Evolutionary conservation across 106 monocot species (phyloP).

Genomic region (Dioscorea dumetorum): DNA sequence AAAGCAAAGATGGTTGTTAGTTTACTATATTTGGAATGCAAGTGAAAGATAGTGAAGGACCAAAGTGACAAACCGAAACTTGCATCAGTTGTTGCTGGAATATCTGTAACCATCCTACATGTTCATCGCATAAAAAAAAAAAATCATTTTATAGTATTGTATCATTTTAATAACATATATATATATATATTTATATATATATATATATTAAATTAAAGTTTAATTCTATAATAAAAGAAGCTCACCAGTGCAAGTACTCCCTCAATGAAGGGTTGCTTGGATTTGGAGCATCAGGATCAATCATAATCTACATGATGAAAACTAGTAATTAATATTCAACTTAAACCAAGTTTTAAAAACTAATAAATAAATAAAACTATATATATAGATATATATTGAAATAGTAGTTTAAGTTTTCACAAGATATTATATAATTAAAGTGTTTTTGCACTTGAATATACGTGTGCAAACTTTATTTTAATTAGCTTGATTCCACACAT

Average conservation of each 20-base stretch:
- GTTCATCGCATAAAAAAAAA: background rate
- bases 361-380: no score
- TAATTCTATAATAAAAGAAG: no score
- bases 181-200: no score
- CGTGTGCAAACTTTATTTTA: no score
- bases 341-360: background rate
- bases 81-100: slow-evolving; percentile 4
- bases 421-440: no score
- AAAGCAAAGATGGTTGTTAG: background rate
- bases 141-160: no score
- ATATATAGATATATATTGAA: background rate
- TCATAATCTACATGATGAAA: background rate
- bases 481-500: no score
- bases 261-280: slow-evolving; percentile 5
- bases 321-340: background rate
- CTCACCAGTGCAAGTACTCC: slow-evolving; percentile 10
- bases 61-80: background rate
- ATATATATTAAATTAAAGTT: background rate
- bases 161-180: no score
- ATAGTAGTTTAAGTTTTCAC: no score
- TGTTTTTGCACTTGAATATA: no score
- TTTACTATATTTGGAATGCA: background rate
- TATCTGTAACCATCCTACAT: slow-evolving; percentile 4
- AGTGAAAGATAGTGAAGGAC: background rate
- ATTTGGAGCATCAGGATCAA: slow-evolving; percentile 7